phyloP scores from a whole-genome alignment of 2,329 filamentous ascomycete species.

The Calonectria crousiana region DNA sequence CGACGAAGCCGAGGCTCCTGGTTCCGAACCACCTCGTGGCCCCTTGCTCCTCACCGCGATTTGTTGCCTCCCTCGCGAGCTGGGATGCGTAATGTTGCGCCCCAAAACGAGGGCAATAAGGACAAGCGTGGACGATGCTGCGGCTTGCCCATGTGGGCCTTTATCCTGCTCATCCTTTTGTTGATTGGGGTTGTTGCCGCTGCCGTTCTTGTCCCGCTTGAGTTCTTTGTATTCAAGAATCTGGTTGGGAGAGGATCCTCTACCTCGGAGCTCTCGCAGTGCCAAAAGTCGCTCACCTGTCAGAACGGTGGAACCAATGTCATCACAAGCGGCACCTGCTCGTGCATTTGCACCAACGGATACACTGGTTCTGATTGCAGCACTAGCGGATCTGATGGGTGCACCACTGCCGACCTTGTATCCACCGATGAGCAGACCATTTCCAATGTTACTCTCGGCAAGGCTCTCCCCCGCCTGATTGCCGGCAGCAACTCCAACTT shows the following conservation, averaged over 20 bases:
- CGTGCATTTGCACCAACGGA: conserved; percentile 89
- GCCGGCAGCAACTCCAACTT: conserved; percentile 75
- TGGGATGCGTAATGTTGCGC: conserved; percentile 31
- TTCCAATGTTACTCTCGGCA: conserved; percentile 82
- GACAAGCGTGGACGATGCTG: conserved; percentile 76
- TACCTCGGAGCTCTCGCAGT: conserved; percentile 60
- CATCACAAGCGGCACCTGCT: conserved; percentile 75
- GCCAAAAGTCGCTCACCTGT: conserved; percentile 74
- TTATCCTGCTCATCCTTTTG: conserved; percentile 74
- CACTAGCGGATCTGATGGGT: conserved; percentile 60
- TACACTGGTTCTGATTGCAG: conserved; percentile 76
- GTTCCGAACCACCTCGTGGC: conserved; percentile 62
- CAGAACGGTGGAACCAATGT: conserved; percentile 85
- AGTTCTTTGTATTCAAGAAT: conserved; percentile 72
- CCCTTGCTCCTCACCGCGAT: conserved; percentile 52
- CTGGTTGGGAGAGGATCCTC: conserved; percentile 51
- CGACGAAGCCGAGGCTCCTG: conserved; percentile 61
- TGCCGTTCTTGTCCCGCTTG: conserved; percentile 83
- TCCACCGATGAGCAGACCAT: conserved; percentile 56
- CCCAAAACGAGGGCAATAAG: conserved; percentile 41
- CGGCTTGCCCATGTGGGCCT: conserved; percentile 84
- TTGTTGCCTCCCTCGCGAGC: conserved; percentile 37
- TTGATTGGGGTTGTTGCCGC: conserved; percentile 80
- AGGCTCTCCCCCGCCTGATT: conserved; percentile 81
- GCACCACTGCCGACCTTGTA: conserved; percentile 62